Conservation (phyloP, 352 stramenopile species). For the Achlya hypogyna region DNA sequence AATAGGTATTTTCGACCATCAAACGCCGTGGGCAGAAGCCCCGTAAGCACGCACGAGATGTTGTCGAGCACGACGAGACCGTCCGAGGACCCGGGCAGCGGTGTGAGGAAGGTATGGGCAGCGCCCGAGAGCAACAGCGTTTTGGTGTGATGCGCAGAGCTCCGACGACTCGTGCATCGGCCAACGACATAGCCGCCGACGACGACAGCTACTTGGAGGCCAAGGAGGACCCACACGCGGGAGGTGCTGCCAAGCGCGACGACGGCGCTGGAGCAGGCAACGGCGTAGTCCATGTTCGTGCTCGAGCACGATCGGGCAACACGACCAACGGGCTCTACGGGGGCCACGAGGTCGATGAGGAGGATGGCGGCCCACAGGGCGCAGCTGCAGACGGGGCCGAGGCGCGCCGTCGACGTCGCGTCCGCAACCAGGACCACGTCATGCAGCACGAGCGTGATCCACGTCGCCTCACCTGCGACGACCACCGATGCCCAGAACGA, state of each 20-base stretch:
- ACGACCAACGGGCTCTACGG: background rate
- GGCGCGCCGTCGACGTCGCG: background rate
- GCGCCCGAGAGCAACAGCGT: background rate
- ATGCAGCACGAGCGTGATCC: background rate
- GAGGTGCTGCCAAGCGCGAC: background rate
- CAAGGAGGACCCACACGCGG: background rate
- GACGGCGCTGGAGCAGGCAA: background rate
- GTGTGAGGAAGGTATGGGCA: background rate
- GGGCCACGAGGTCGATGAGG: background rate
- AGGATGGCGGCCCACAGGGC: background rate
- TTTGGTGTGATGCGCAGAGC: background rate
- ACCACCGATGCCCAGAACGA: background rate
- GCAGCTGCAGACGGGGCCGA: background rate
- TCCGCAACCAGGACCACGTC: background rate
- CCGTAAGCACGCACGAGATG: background rate
- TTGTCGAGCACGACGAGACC: background rate
- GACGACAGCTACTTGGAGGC: background rate
- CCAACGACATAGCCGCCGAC: background rate
- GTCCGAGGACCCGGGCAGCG: background rate
- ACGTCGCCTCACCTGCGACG: slow-evolving; percentile 7
- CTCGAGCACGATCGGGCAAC: background rate
- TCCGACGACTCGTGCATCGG: background rate
- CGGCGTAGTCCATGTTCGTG: background rate
- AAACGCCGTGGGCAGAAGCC: background rate
- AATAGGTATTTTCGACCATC: background rate